Base-by-base conservation (phyloP, 2,329 filamentous ascomycete species). In the Periconia macrospinosa region DNA sequence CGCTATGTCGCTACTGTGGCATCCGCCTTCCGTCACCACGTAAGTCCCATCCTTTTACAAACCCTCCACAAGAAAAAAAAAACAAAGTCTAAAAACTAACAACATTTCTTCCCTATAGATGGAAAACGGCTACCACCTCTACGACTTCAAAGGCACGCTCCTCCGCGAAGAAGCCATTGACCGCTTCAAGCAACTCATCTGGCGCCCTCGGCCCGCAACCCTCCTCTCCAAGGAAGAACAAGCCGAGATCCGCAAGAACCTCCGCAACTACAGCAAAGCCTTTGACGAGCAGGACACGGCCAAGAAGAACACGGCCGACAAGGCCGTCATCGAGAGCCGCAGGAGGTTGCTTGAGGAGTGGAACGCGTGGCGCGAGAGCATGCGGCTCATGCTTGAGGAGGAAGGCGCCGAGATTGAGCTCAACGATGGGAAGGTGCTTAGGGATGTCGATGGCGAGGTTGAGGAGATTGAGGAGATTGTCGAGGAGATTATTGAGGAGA, bases 71-170 rank as follows among this genome's bases (percentile, higher is more conserved):
- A 47, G 18, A 37, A 37, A 37, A 37, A 30, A 37, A 37, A 37
- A 37, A 30, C 7, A 23, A 51, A 44, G 30, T 45, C 40, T 33
- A 54, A n/a, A n/a, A n/a, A 43, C 60, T 67, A 57, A 66, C 54
- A n/a, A 50, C 15, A 10, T 6, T 5, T 14, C 15, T 44, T 30
- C 27, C 33, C 33, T 17, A 46, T 70, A 96, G 91, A 96, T 97
- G 91, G 94, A 99, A 82, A 99, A 97, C 74, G 94, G 94, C 60
- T 99, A 96, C 82, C 93, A 97, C 76, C 80, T 99, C 57, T 97
- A 97, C 83, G 92, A 96, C 74, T 99, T 99, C 85, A 90, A 87
- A 75, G 95, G 94, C 60, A 88, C 90, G 66, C 84, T 89, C 50
- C 86, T 99, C 50, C 88, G 92, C 54, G 95, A 99, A 78, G 91